Evolutionary conservation across 2,329 filamentous ascomycete species (phyloP), one percentile per base, ranked within the genome.

Genomic region (Akanthomyces muscarius): DNA sequence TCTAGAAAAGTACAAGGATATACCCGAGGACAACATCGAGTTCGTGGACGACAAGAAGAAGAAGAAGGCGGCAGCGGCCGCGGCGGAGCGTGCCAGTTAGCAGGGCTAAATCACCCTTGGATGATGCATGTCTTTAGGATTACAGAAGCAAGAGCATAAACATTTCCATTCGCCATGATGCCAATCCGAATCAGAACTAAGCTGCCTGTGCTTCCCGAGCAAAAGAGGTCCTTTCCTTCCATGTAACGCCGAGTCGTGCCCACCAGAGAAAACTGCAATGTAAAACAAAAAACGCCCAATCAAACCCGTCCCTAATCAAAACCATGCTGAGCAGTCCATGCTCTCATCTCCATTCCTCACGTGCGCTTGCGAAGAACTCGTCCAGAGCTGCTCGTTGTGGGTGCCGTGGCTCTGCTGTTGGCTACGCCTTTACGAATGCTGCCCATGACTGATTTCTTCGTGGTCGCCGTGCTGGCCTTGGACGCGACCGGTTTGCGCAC

Each of bases 1-100:
- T 72, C 74, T 90, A 67, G 92, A 97, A 73, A 90, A 91, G 73
- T 96, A 97, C 77, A 89, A 89, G 75, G 86, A 92, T 67, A 90
- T 99, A 69, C 94, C 94, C 2, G 91, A 96, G 79, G 92, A 96
- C 73, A 97, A 99, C 77, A 89, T 98, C 69, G 94, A 98, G 78
- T 79, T 93, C 72, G 86, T 98, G 50, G 94, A 98, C 77, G 94
- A 97, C 75, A 97, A 97, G 86, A 95, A 95, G 86, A 96, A 96
- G 80, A 86, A 82, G 72, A 78, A 77, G 72, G 71, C 71, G 16
- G 65, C 69, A 71, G 70, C 71, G 14, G 65, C 68, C 2, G 66
- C 38, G 13, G 38, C 38, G 14, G 38, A 30, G 28, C 28, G 38
- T 41, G 38, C 67, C 50, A 30, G 47, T 33, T 60, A 50, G 11